phyloP scores from a whole-genome alignment of 2,329 filamentous ascomycete species.

The Colletotrichum filicis region DNA sequence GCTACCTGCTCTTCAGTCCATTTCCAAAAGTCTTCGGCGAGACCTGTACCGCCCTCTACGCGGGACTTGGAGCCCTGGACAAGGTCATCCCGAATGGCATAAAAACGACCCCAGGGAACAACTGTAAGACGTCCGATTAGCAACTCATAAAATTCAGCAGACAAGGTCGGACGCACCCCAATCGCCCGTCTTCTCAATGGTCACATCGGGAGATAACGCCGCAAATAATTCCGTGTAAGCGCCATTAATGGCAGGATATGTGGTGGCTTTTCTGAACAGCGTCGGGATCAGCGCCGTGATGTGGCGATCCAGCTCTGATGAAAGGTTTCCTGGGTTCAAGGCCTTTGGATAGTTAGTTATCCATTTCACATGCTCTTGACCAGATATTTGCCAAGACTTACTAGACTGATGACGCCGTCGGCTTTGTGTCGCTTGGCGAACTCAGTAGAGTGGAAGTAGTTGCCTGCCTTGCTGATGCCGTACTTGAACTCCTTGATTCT shows the following conservation, averaged over 20 bases:
- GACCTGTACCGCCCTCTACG: slow-evolving; percentile 51
- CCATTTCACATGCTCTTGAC: background rate
- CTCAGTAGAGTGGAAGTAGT: slow-evolving; percentile 46
- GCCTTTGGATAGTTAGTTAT: slow-evolving; percentile 26
- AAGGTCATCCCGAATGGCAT: slow-evolving; percentile 44
- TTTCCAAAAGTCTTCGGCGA: slow-evolving; percentile 50
- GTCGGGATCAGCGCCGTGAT: slow-evolving; percentile 28
- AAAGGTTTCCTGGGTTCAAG: slow-evolving; percentile 53
- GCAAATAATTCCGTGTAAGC: slow-evolving; percentile 62
- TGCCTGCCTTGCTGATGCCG: slow-evolving; percentile 45
- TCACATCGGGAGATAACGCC: slow-evolving; percentile 55
- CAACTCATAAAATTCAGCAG: background rate
- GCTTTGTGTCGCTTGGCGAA: slow-evolving; percentile 42
- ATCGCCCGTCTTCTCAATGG: slow-evolving; percentile 46
- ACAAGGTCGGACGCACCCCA: slow-evolving; percentile 39
- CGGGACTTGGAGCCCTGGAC: slow-evolving; percentile 41
- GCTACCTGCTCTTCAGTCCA: slow-evolving; percentile 54
- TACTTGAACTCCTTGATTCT: slow-evolving; percentile 41
- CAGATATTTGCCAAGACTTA: background rate
- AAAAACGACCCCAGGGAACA: slow-evolving; percentile 51
- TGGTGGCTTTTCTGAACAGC: slow-evolving; percentile 26
- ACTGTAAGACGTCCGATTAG: slow-evolving; percentile 39
- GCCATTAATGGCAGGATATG: slow-evolving; percentile 48
- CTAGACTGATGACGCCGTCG: slow-evolving; percentile 37
- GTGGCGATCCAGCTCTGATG: slow-evolving; percentile 46